phyloP scores from a whole-genome alignment of 1,139 yeast species.

The Candida glucosophila region DNA sequence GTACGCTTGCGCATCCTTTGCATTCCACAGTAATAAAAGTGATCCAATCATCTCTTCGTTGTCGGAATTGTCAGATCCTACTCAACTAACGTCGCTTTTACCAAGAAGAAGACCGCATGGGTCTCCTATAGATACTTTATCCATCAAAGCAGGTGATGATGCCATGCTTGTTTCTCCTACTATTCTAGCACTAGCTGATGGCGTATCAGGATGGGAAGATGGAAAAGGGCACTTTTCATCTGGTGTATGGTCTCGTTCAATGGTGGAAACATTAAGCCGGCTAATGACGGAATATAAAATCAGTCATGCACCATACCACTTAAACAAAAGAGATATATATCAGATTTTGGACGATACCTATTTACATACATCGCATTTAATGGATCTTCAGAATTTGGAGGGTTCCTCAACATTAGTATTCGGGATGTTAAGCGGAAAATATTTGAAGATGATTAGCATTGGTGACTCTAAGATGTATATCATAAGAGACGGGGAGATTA shows the following conservation, averaged over 20 bases:
- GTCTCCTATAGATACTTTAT: conserved; percentile 44
- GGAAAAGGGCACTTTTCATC: conserved; percentile 33
- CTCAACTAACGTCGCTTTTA: conserved; percentile 36
- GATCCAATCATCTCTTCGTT: conserved; percentile 40
- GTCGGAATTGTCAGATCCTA: conserved; percentile 44
- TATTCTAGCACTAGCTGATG: conserved; percentile 52
- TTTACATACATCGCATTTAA: conserved; percentile 42
- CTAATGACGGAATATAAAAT: conserved; percentile 39
- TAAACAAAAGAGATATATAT: conserved; percentile 36
- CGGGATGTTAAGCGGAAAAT: conserved; percentile 44
- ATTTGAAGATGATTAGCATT: conserved; percentile 40
- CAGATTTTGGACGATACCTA: conserved; percentile 44
- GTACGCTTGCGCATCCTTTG: conserved; percentile 39
- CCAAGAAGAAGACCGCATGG: conserved; percentile 48
- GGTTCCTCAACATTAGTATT: conserved; percentile 49
- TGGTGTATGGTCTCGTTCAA: conserved; percentile 50
- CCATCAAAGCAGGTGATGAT: conserved; percentile 52
- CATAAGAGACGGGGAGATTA: conserved; percentile 38
- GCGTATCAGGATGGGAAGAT: conserved; percentile 54
- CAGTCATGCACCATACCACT: conserved; percentile 34
- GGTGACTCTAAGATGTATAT: conserved; percentile 49
- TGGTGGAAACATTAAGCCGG: conserved; percentile 45
- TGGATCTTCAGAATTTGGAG: conserved; percentile 40
- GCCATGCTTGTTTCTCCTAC: conserved; percentile 54
- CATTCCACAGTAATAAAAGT: conserved; percentile 35